Conservation (phyloP, 257 asterid species). For the Jacaranda copaia region DNA sequence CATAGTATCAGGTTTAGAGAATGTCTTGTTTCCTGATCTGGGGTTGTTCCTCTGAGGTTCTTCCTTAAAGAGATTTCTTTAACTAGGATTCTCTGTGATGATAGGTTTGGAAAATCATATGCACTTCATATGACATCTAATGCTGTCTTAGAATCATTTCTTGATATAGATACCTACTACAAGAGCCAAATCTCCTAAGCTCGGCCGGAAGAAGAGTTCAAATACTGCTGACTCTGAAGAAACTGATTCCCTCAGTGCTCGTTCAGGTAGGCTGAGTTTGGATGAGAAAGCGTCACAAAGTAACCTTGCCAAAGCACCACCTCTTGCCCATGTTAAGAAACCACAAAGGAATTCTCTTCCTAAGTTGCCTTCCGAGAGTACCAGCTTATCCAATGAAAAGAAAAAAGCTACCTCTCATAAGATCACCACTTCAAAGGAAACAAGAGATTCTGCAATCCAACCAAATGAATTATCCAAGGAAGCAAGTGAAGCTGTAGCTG, state of each 20-base stretch:
- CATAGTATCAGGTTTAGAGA: too few relatives aligned
- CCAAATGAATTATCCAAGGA: constrained; percentile 43
- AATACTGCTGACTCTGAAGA: constrained; percentile 58
- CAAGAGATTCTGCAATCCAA: constrained; percentile 40
- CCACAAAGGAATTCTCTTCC: constrained; percentile 82
- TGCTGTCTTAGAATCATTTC: constrained; percentile 9
- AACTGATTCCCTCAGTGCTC: constrained; percentile 48
- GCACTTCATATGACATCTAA: too few relatives aligned
- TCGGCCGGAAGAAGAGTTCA: constrained; percentile 77
- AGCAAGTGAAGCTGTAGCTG: constrained; percentile 40
- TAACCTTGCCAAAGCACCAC: constrained; percentile 55
- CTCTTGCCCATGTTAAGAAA: constrained; percentile 59
- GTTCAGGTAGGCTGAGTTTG: constrained; percentile 70
- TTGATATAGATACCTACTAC: constrained; percentile 76
- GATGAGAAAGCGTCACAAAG: constrained; percentile 65
- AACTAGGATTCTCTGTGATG: too few relatives aligned
- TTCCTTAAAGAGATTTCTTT: too few relatives aligned
- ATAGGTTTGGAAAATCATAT: too few relatives aligned
- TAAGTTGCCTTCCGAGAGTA: constrained; percentile 78
- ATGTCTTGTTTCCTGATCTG: too few relatives aligned
- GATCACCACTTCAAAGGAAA: constrained; percentile 48
- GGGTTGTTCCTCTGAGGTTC: too few relatives aligned
- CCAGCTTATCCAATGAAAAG: constrained; percentile 58
- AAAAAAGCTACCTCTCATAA: constrained; percentile 52
- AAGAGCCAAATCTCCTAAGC: constrained; percentile 89